phyloP scores from a whole-genome alignment of 176 grass and related monocot species.

The Panicum miliaceum region DNA sequence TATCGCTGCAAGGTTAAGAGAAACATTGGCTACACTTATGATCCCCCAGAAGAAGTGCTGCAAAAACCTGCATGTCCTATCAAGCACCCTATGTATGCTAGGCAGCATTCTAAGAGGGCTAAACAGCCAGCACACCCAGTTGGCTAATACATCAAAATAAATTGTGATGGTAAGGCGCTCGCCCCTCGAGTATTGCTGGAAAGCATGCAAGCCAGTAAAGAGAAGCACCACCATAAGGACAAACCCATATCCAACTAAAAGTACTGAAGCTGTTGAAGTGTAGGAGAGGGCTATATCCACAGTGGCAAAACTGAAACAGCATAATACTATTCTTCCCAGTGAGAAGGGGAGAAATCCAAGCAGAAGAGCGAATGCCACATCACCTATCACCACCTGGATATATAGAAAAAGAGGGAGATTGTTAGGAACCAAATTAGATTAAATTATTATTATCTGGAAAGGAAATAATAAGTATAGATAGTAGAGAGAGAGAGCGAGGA shows the following conservation, averaged over 20 bases:
- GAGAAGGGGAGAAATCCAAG: conserved; percentile 45
- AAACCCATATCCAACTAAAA: conserved; percentile 40
- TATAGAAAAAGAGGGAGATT: not conserved
- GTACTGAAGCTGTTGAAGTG: conserved; percentile 23
- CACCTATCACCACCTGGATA: conserved; percentile 37
- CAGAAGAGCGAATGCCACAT: conserved; percentile 28
- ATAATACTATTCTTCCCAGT: conserved; percentile 36
- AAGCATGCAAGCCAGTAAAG: conserved; percentile 26
- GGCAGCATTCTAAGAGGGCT: conserved; percentile 27
- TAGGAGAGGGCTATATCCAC: not conserved
- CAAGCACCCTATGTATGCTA: conserved; percentile 38
- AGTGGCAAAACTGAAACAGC: conserved; percentile 28
- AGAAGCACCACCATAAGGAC: not conserved
- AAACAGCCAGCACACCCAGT: conserved; percentile 17
- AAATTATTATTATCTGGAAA: not conserved
- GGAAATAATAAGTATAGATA: not conserved
- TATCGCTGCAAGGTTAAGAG: conserved; percentile 31
- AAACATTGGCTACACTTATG: conserved; percentile 38
- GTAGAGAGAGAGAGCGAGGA: not conserved
- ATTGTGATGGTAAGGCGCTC: conserved; percentile 17
- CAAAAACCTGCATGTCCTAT: conserved; percentile 10
- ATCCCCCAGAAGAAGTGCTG: conserved; percentile 29
- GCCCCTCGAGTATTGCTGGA: conserved; percentile 20
- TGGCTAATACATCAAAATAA: conserved; percentile 5
- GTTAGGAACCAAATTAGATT: not conserved